phyloP scores from a whole-genome alignment of 805 yeast species.

The Priceomyces fermenticarens region DNA sequence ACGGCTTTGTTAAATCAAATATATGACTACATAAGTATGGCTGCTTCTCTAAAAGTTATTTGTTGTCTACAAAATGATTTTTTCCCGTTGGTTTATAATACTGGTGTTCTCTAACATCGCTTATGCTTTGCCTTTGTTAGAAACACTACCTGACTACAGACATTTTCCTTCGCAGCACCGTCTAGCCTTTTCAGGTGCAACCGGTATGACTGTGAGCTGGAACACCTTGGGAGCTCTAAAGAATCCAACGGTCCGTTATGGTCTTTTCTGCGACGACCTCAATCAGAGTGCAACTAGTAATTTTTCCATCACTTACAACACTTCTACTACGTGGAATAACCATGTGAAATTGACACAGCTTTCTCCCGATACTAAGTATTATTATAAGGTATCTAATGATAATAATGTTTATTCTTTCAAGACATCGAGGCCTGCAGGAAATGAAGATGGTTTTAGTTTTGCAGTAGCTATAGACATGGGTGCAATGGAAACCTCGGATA shows the following conservation, averaged over 20 bases:
- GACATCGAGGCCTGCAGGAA: constrained; percentile 11
- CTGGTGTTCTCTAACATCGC: too few species aligned
- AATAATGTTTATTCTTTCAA: constrained; percentile 8
- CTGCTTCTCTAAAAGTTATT: too few species aligned
- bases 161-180: constrained; percentile 9
- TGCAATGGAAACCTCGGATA: constrained; percentile 11
- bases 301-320: constrained; percentile 10
- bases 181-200: constrained; percentile 9
- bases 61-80: too few species aligned
- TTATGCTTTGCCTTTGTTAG: too few species aligned
- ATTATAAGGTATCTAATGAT: constrained; percentile 9
- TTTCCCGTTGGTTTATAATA: too few species aligned
- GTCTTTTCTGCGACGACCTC: constrained; percentile 6
- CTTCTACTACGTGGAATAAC: constrained; percentile 13
- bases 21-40: too few species aligned
- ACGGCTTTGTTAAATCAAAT: too few species aligned
- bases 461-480: constrained; percentile 13
- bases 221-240: constrained; percentile 9
- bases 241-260: constrained; percentile 10
- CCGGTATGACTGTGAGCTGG: constrained; percentile 13
- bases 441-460: constrained; percentile 8
- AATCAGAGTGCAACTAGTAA: constrained; percentile 8
- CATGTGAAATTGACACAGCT: constrained; percentile 11
- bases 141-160: too few species aligned
- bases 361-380: constrained; percentile 11